Base-by-base conservation (phyloP, 306 rosid genomes). In the Vachellia pachyceras region DNA sequence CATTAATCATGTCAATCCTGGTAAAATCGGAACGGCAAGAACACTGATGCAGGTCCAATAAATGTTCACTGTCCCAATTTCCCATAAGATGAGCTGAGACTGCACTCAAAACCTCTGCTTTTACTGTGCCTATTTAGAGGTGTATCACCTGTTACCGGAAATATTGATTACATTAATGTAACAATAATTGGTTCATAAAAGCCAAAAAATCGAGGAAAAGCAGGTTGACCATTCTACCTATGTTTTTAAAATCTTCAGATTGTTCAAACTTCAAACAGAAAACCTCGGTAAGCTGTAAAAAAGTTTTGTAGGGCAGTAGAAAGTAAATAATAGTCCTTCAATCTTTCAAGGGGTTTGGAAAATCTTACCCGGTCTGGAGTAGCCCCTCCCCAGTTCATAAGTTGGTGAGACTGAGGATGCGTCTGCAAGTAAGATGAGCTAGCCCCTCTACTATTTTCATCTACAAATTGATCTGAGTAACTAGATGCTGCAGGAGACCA, bases 391-490 rank as follows among this genome's bases (percentile, higher is more conserved):
- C 98, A 94, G 61, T 91, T 94, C 63, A 91, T 76, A 64, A 91
- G 79, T 85, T 91, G 95, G 78, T 91, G 98, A 86, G 95, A 87
- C 87, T 85, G 97, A 82, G 94, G 98, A 86, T 91, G 98, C 75
- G 92, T 88, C 85, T 86, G 94, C 88, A 94, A 84, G 79, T 84
- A 94, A 8, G 98, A 90, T 20, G 97, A 81, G 71, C 92, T 81
- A 14, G 89, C 76, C 36, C 88, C 90, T 29, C 87, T 85, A 50
- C 97, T 90, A 76, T 75, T 94, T 73, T 94, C 98, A 36, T 94
- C 98, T 45, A 82, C 95, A 76, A 86, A 90, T 81, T 91, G 98
- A 83, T 94, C 98, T 0, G 94, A 73, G 85, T 85, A 90, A 82
- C 89, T 88, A 37, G 98, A 75, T 73, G 86, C 81, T 61, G 88